Conservation (phyloP, 2,329 filamentous ascomycete genomes). For the Penicillium sp. region DNA sequence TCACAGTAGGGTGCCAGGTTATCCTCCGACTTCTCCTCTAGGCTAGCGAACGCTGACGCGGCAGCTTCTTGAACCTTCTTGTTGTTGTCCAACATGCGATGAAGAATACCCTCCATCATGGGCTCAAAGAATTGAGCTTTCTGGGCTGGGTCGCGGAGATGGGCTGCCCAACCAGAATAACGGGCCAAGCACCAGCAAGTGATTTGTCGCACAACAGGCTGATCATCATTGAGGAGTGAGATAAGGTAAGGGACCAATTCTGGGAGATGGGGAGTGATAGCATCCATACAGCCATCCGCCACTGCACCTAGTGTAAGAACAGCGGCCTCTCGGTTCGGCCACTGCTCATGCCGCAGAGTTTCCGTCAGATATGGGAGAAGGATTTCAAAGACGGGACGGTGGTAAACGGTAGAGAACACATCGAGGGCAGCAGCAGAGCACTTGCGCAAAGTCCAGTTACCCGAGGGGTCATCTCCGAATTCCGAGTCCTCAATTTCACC, state of each 20-base stretch:
- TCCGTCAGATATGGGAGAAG: constrained; percentile 90
- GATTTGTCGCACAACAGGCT: constrained; percentile 92
- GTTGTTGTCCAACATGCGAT: constrained; percentile 93
- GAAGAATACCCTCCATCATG: constrained; percentile 94
- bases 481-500: constrained; percentile 80
- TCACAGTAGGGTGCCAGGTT: constrained; percentile 80
- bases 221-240: constrained; percentile 75
- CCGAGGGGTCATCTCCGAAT: constrained; percentile 73
- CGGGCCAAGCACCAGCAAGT: constrained; percentile 96
- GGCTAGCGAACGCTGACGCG: constrained; percentile 90
- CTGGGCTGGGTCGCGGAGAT: constrained; percentile 65
- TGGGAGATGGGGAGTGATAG: constrained; percentile 85
- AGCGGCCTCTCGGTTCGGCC: constrained; percentile 89
- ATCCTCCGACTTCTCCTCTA: constrained; percentile 88
- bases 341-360: constrained; percentile 83
- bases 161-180: constrained; percentile 89
- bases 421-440: constrained; percentile 95
- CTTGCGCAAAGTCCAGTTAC: constrained; percentile 92
- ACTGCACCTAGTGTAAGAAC: constrained; percentile 93
- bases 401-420: constrained; percentile 88
- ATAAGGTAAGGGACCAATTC: constrained; percentile 89
- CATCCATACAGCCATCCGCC: constrained; percentile 88
- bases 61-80: constrained; percentile 97
- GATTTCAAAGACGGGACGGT: constrained; percentile 80
- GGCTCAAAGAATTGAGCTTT: constrained; percentile 83